Evolutionary conservation across 148 eudicot genomes (phyloP).

Genomic region (Chenopodium quinoa): DNA sequence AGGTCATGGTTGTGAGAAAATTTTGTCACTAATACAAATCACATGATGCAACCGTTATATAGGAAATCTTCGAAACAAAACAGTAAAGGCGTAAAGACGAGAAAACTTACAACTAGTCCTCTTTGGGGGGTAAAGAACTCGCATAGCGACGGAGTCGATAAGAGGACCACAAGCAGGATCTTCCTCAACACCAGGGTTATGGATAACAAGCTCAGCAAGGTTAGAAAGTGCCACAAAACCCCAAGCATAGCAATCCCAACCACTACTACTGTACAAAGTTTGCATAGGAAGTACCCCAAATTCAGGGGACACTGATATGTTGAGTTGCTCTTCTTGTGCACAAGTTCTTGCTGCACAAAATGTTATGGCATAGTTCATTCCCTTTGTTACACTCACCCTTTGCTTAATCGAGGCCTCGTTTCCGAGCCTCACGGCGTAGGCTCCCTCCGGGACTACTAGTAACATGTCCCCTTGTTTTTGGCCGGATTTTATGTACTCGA

Average conservation of each 20-base stretch:
- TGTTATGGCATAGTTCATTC: slow-evolving; percentile 77
- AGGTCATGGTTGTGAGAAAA: too few relatives aligned
- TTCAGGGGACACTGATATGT: slow-evolving; percentile 77
- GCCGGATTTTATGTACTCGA: slow-evolving; percentile 91
- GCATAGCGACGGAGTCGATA: slow-evolving; percentile 71
- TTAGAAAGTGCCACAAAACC: slow-evolving; percentile 50
- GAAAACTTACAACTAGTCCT: slow-evolving; percentile 51
- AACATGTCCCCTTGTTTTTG: slow-evolving; percentile 96
- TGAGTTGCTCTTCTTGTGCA: slow-evolving; percentile 77
- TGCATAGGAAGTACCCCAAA: slow-evolving; percentile 79
- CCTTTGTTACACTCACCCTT: slow-evolving; percentile 49
- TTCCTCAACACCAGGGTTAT: slow-evolving; percentile 87
- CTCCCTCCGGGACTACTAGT: slow-evolving; percentile 83
- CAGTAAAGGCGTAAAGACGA: too few relatives aligned
- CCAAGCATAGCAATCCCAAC: slow-evolving; percentile 97
- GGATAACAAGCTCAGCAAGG: slow-evolving; percentile 56
- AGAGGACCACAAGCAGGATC: slow-evolving; percentile 91
- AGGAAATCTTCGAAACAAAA: neutral
- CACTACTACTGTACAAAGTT: slow-evolving; percentile 78
- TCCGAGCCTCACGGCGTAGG: slow-evolving; percentile 77
- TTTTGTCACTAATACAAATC: too few relatives aligned
- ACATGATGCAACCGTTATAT: neutral
- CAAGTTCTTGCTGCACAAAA: slow-evolving; percentile 91
- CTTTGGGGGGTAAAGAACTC: slow-evolving; percentile 64
- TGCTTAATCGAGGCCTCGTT: slow-evolving; percentile 88